These are phyloP conservation scores for Begonia loranthoides DNA, from an alignment of 306 rosid genomes.

Conservation along the genomic window DNA sequence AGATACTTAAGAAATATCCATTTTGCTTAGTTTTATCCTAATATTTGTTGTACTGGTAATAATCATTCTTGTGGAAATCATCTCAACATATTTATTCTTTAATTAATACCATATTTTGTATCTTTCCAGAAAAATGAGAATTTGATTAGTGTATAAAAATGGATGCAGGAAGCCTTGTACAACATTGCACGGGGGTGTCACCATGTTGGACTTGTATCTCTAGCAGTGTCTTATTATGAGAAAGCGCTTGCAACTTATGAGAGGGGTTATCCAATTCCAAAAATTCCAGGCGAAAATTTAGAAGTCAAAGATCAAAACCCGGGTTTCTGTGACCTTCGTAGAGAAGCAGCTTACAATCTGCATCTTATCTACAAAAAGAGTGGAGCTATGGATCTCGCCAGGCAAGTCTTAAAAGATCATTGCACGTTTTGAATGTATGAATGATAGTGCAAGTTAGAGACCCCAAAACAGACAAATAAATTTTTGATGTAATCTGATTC, in stretches of 20 bases:
- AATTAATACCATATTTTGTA: too few relatives aligned
- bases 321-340: slow-evolving; percentile 64
- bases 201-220: slow-evolving; percentile 66
- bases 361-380: slow-evolving; percentile 75
- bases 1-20: too few relatives aligned
- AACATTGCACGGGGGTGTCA: slow-evolving; percentile 78
- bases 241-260: slow-evolving; percentile 46
- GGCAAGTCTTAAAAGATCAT: slow-evolving; percentile 65
- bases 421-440: slow-evolving; percentile 39
- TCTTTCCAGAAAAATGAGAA: too few relatives aligned
- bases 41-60: too few relatives aligned
- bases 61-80: too few relatives aligned
- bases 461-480: too few relatives aligned
- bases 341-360: slow-evolving; percentile 83
- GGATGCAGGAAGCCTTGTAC: slow-evolving; percentile 59
- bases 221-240: slow-evolving; percentile 57
- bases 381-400: slow-evolving; percentile 84
- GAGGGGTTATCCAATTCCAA: slow-evolving; percentile 60
- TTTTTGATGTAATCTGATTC: too few relatives aligned
- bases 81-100: too few relatives aligned
- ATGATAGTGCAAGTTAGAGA: too few relatives aligned
- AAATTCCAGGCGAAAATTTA: slow-evolving; percentile 45
- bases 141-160: background rate
- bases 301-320: slow-evolving; percentile 23
- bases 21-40: too few relatives aligned